phyloP scores from a whole-genome alignment of 2,329 filamentous ascomycete genomes.

The Endoconidiophora laricicola region DNA sequence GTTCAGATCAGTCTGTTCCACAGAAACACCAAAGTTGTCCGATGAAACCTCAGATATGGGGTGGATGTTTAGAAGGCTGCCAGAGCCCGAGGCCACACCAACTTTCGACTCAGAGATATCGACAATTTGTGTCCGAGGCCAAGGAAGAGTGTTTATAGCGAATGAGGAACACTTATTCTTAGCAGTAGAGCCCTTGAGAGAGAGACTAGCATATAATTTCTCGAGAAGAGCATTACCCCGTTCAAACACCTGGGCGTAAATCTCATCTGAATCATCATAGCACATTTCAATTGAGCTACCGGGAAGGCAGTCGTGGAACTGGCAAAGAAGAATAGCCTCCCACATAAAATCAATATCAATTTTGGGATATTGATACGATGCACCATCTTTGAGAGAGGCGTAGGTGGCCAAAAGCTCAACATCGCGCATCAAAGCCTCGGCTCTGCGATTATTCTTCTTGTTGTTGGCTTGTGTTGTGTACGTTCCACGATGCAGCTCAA shows the following conservation, averaged over 20 bases:
- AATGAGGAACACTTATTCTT: constrained; percentile 32
- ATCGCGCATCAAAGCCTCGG: constrained; percentile 72
- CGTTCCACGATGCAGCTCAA: constrained; percentile 90
- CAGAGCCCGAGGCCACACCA: constrained; percentile 40
- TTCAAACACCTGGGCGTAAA: constrained; percentile 70
- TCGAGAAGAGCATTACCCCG: constrained; percentile 57
- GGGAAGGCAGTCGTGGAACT: constrained; percentile 94
- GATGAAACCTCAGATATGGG: constrained; percentile 29
- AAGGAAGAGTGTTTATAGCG: constrained; percentile 74
- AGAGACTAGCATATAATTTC: constrained; percentile 51
- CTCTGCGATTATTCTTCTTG: constrained; percentile 80
- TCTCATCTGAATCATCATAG: constrained; percentile 83
- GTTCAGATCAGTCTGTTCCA: constrained; percentile 35
- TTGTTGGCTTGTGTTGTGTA: constrained; percentile 97
- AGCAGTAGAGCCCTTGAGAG: constrained; percentile 33
- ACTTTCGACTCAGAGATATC: constrained; percentile 37
- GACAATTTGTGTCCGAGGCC: constrained; percentile 62
- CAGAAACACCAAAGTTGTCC: constrained; percentile 30
- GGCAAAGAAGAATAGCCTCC: constrained; percentile 80
- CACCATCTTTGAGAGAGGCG: constrained; percentile 54
- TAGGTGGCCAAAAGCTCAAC: constrained; percentile 78
- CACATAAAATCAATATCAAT: constrained; percentile 90
- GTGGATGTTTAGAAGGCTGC: constrained; percentile 34
- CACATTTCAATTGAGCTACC: constrained; percentile 96
- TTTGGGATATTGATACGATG: constrained; percentile 77